Conservation (phyloP, 1,284 basidiomycete species). For the Irpex sp. region DNA sequence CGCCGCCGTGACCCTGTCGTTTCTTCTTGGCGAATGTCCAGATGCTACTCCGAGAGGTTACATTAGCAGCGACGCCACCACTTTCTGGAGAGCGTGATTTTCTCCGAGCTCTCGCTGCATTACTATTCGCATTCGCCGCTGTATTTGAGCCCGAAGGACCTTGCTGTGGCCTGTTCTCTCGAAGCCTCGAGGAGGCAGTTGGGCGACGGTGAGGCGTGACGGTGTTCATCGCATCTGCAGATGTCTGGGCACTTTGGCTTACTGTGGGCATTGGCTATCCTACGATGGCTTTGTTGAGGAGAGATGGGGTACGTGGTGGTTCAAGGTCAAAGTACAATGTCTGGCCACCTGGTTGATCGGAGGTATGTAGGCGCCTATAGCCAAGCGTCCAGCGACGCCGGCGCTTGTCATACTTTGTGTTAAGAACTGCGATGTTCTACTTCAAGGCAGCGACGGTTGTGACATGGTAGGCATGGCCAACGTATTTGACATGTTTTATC, state of each 20-base stretch:
- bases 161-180: conserved; percentile 3
- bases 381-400: no score
- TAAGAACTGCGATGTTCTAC: no score
- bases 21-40: conserved; percentile 1
- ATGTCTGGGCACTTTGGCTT: neutral
- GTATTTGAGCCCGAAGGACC: neutral
- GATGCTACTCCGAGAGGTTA: no score
- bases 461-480: no score
- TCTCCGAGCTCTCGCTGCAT: conserved; percentile 8
- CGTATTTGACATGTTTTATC: no score
- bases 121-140: neutral
- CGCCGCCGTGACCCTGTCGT: neutral
- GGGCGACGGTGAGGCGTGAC: conserved; percentile 2
- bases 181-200: conserved; percentile 1
- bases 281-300: neutral
- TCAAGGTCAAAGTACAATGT: no score
- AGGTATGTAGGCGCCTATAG: no score
- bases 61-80: neutral
- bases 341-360: no score
- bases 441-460: no score
- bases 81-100: conserved; percentile 23
- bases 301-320: neutral
- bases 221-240: neutral
- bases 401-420: no score
- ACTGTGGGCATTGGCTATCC: neutral